A percentile compares a stretch with the other conserved stretches of the same genome.
Conservation (phyloP, 1,139 yeast genomes). For the Pichia sp. region DNA sequence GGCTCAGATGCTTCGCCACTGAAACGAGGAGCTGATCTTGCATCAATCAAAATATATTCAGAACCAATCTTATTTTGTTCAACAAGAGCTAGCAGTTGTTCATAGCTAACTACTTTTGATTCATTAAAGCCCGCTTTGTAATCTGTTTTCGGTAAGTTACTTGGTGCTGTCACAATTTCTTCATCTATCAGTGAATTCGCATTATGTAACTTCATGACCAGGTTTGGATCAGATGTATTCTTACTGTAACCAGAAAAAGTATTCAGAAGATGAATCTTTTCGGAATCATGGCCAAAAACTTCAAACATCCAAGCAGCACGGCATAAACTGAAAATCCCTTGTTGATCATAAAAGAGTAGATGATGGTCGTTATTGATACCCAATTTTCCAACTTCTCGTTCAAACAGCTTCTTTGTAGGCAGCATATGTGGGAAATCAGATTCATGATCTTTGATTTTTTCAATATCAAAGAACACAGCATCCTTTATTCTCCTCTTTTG, state of each 20-base stretch:
- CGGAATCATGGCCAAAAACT: slow-evolving; percentile 59
- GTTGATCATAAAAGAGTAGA: slow-evolving; percentile 77
- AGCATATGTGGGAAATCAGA: slow-evolving; percentile 86
- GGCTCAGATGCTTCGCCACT: slow-evolving; percentile 82
- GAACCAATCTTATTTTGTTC: slow-evolving; percentile 39
- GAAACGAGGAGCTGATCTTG: slow-evolving; percentile 69
- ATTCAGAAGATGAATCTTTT: slow-evolving; percentile 58
- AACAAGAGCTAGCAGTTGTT: slow-evolving; percentile 55
- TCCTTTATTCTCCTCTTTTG: slow-evolving; percentile 52
- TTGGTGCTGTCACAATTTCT: slow-evolving; percentile 21
- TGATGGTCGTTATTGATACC: slow-evolving; percentile 45
- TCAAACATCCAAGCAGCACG: slow-evolving; percentile 87
- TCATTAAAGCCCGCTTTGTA: slow-evolving; percentile 37
- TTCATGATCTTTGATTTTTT: slow-evolving; percentile 47
- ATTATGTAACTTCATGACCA: slow-evolving; percentile 26
- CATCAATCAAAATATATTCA: slow-evolving; percentile 62
- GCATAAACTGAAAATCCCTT: slow-evolving; percentile 81
- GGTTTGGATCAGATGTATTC: slow-evolving; percentile 26
- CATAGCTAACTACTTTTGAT: slow-evolving; percentile 52
- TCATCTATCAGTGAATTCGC: slow-evolving; percentile 18
- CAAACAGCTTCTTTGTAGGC: slow-evolving; percentile 54
- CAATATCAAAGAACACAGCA: slow-evolving; percentile 77
- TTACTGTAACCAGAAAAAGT: slow-evolving; percentile 48
- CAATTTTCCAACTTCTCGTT: slow-evolving; percentile 40
- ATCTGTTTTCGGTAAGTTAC: slow-evolving; percentile 26